Base-by-base conservation (phyloP, 2,329 filamentous ascomycete genomes). In the Colletotrichum eleusines region DNA sequence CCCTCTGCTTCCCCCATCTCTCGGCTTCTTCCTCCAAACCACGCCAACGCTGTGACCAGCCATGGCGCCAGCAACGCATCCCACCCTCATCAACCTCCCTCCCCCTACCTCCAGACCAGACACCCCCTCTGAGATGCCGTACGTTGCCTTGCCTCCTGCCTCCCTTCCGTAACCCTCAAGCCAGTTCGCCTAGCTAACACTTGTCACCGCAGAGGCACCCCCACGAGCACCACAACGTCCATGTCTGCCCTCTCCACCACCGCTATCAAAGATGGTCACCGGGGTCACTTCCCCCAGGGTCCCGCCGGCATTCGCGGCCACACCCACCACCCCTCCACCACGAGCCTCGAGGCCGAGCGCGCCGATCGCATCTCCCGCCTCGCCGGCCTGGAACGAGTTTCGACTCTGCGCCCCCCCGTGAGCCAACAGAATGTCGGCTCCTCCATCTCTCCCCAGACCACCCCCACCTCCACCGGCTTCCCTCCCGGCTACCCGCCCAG, bases 211-310 rank as follows among this genome's bases (percentile, higher is more conserved):
- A 97, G 94, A 74, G 95, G 95, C 77, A 98, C 95, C 3, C 95
- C 95, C 3, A 98, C 96, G 74, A 97, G 94, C 75, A 92, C 93
- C 50, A 97, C 94, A 4, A 98, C 95, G 16, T 97, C 94, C 62
- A 91, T 98, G 77, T 97, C 94, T 33, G 91, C 94, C 50, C 88
- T 98, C 58, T 97, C 94, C 20, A 98, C 95, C 23, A 96, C 94
- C 16, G 95, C 95, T 62, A 97, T 97, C 86, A 97, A 98, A 82
- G 95, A 98, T 79, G 95, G 95, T 76, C 94, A 98, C 78, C 93
- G 94, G 72, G 95, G 95, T 73, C 90, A 94, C 78, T 87, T 91
- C 35, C 89, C 90, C 35, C 87, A 90, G 66, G 82, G 85, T 68
- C 86, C 88, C 70, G 80, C 81, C 69, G 64, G 31, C 18, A 85